These are phyloP conservation scores for Diutina scorzettiae DNA, from an alignment of 1,139 yeast genomes.

Conservation along the genomic window DNA sequence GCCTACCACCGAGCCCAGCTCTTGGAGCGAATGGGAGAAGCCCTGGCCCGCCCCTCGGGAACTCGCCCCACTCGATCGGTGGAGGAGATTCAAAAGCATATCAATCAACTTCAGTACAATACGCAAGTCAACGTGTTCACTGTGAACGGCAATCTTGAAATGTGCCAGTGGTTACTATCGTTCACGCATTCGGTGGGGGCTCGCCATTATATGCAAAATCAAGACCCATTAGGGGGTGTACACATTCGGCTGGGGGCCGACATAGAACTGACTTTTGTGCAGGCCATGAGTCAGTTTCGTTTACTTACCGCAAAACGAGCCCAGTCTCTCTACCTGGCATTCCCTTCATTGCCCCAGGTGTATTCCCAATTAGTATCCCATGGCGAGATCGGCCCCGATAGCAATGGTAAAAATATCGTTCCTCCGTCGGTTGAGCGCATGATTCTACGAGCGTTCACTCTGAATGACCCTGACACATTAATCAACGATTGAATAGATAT, in stretches of 20 bases:
- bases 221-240: background rate
- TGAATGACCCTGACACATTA: background rate
- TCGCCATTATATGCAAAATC: background rate
- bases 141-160: background rate
- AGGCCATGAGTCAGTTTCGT: slow-evolving; percentile 1
- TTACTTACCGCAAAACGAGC: background rate
- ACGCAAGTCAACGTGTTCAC: background rate
- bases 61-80: background rate
- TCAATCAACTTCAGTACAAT: background rate
- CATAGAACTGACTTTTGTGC: background rate
- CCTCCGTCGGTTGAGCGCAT: slow-evolving; percentile 2
- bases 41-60: background rate
- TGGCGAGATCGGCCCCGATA: background rate
- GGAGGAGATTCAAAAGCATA: background rate
- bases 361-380: background rate
- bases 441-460: background rate
- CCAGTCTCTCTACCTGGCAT: background rate
- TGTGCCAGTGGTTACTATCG: background rate
- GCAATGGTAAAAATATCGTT: background rate
- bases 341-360: background rate
- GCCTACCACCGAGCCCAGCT: background rate
- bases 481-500: background rate
- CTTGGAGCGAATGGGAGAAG: background rate
- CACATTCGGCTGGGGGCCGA: background rate
- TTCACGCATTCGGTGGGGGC: background rate